phyloP scores from a whole-genome alignment of 176 grass and related monocot species.

The Cenchrus fungigraminus region DNA sequence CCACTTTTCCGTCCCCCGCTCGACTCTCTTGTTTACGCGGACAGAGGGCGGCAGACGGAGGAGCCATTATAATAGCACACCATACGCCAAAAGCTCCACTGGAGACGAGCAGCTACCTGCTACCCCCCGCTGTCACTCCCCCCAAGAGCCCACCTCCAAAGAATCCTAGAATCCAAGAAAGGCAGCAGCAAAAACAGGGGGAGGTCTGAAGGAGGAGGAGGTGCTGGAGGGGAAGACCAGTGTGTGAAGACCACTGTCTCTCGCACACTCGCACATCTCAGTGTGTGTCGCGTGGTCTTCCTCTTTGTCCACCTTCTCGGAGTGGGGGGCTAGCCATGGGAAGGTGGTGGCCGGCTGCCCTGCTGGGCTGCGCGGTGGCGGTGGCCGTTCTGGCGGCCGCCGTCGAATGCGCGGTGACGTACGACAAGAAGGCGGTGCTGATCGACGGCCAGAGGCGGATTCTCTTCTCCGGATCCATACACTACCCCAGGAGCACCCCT shows the following conservation, averaged over 20 bases:
- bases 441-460: conserved; percentile 86
- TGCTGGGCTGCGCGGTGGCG: conserved; percentile 44
- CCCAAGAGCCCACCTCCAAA: conserved; percentile 49
- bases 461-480: conserved; percentile 98
- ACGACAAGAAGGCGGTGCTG: conserved; percentile 85
- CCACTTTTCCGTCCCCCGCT: not conserved
- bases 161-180: conserved; percentile 66
- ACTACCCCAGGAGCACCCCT: conserved; percentile 96
- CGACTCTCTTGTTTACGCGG: not conserved
- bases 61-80: conserved; percentile 44
- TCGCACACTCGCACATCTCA: conserved; percentile 2
- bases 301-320: conserved; percentile 6
- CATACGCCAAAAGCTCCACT: conserved; percentile 45
- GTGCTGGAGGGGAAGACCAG: conserved; percentile 35
- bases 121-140: conserved; percentile 32
- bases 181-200: conserved; percentile 14
- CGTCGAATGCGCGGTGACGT: conserved; percentile 75
- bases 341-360: conserved; percentile 43
- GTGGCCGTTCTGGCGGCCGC: conserved; percentile 34
- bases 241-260: conserved; percentile 47
- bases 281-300: conserved; percentile 29
- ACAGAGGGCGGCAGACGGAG: not conserved
- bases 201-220: not conserved
- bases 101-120: conserved; percentile 16
- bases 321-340: conserved; percentile 34